phyloP scores from a whole-genome alignment of 2,329 filamentous ascomycete species.

The Fusarium bulbicola region DNA sequence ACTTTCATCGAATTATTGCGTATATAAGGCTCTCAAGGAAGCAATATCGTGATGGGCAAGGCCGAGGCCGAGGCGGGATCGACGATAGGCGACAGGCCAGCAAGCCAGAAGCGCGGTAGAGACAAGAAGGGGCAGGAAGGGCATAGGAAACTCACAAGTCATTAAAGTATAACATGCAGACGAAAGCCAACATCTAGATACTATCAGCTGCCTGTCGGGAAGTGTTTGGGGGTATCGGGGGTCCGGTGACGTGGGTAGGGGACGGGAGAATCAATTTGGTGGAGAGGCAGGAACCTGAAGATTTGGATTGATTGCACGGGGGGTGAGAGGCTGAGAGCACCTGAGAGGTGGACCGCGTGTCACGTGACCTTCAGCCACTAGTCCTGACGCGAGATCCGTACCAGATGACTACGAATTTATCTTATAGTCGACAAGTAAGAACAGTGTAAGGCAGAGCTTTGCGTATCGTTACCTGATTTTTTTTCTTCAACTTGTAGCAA shows the following conservation, averaged over 20 bases:
- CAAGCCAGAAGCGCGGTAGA: conserved; percentile 45
- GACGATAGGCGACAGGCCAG: conserved; percentile 49
- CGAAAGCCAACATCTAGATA: conserved; percentile 44
- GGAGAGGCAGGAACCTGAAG: conserved; percentile 49
- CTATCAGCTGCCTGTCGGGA: conserved; percentile 37
- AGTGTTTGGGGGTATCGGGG: conserved; percentile 43
- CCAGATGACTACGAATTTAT: background rate
- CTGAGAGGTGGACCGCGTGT: conserved; percentile 1
- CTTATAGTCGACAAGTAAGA: background rate
- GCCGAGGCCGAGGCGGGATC: conserved; percentile 48
- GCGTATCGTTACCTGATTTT: background rate
- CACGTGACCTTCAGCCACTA: conserved; percentile 29
- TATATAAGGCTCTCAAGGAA: conserved; percentile 40
- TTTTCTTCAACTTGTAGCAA: background rate
- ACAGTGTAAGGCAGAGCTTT: background rate
- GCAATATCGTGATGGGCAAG: conserved; percentile 49
- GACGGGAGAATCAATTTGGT: conserved; percentile 46
- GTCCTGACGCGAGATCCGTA: background rate
- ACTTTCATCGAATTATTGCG: conserved; percentile 38
- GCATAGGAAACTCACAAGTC: conserved; percentile 58
- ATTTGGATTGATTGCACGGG: conserved; percentile 49
- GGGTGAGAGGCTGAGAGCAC: conserved; percentile 31
- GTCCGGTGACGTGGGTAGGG: conserved; percentile 45
- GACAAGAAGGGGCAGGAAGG: conserved; percentile 39
- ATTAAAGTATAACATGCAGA: conserved; percentile 56